Base-by-base conservation (phyloP, 2,329 filamentous ascomycete genomes). In the Aspergillaceae sp. region DNA sequence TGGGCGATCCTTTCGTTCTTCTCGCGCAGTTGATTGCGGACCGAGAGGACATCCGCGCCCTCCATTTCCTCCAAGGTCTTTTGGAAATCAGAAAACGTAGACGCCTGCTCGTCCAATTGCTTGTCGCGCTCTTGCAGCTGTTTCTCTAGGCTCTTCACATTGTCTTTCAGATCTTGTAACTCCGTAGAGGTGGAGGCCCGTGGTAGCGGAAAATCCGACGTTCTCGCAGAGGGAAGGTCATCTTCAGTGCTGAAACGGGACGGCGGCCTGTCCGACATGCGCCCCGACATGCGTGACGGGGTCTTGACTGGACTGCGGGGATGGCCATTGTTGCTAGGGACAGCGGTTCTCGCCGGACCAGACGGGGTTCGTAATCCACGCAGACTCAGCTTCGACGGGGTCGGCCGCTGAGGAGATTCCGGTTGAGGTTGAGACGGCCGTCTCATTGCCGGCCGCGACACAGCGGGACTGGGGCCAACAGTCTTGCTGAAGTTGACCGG, bases 1-100 rank as follows among this genome's bases (percentile, higher is more conserved):
- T 91, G 83, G 28, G 85, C 83, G 54, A 98, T 96, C 72, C 90
- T 95, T 48, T 98, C 92, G 59, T 96, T 96, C 76, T 94, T 96
- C 69, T 98, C 92, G 27, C 87, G 79, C 45, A 98, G 70, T 56
- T 94, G 70, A n/a, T 84, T 79, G 45, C 90, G 82, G 47, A 98
- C 74, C 61, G 94, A 86, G 4, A 78, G 65, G 2, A 82, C 76
- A 62, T 95, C 90, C 54, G 83, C 83, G 47, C 86, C 85, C 51
- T 87, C 84, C 11, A 95, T 74, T 62, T 95, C 90, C n/a, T 82
- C 82, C 41, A 96, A 72, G 51, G 84, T 91, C 49, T 77, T 79
- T 62, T 98, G 91, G 84, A 98, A 96, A 56, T 98, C 92, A 9
- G 82, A 77, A 44, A 98, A 70, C 11, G 84, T 87, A 4, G 80